Conservation (phyloP, 2,329 filamentous ascomycete genomes). For the Sclerotinia trifoliorum region DNA sequence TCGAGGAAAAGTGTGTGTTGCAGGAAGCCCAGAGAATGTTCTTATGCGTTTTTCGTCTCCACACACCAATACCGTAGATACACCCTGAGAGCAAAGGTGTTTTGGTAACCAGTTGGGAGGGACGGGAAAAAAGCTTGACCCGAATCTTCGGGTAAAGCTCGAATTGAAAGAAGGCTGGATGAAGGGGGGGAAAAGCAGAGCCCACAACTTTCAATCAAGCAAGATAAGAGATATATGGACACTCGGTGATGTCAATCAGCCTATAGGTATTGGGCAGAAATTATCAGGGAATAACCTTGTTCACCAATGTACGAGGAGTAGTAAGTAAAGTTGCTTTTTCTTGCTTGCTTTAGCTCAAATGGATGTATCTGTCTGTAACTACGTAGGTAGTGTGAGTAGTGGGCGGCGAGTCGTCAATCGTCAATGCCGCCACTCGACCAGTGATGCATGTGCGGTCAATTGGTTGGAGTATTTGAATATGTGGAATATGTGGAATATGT, state of each 20-base stretch:
- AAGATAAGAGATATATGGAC: slow-evolving; percentile 14
- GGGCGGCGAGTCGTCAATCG: slow-evolving; percentile 13
- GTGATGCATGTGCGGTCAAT: slow-evolving; percentile 5
- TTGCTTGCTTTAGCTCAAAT: slow-evolving; percentile 1
- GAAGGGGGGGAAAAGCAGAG: neutral
- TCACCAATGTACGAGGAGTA: neutral
- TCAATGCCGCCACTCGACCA: slow-evolving; percentile 8
- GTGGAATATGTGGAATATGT: neutral
- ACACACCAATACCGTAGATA: neutral
- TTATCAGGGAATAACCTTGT: slow-evolving; percentile 28
- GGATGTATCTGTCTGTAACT: neutral
- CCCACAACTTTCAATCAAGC: slow-evolving; percentile 6
- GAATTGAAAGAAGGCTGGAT: slow-evolving; percentile 11
- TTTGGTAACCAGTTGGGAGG: slow-evolving; percentile 15
- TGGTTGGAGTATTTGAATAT: neutral
- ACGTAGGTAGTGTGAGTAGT: neutral
- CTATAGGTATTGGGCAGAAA: slow-evolving; percentile 36
- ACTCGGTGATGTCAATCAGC: slow-evolving; percentile 8
- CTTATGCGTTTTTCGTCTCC: slow-evolving; percentile 13
- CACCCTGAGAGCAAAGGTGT: neutral
- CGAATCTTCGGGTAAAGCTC: slow-evolving; percentile 14
- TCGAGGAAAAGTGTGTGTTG: slow-evolving; percentile 12
- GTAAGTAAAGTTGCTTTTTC: slow-evolving; percentile 8
- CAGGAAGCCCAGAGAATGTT: slow-evolving; percentile 3
- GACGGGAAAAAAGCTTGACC: slow-evolving; percentile 8